These are phyloP conservation scores for Chlorencoelia australis DNA, from an alignment of 2,329 filamentous ascomycete species.

Conservation along the genomic window DNA sequence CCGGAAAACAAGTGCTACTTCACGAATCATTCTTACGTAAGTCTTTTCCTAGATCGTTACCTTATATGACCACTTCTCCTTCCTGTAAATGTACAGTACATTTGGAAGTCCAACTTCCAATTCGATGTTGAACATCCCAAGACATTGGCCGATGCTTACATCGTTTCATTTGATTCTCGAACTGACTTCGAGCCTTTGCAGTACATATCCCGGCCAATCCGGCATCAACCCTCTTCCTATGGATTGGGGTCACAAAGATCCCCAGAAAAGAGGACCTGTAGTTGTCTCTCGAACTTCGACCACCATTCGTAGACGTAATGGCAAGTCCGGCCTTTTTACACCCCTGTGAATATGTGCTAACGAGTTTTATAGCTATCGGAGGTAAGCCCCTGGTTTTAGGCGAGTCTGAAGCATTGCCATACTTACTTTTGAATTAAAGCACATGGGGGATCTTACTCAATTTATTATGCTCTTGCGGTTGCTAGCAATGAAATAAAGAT, in stretches of 20 bases:
- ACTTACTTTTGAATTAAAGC: too few species aligned
- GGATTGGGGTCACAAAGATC: conserved; percentile 76
- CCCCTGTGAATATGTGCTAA: too few species aligned
- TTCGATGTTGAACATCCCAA: too few species aligned
- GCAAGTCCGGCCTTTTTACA: too few species aligned
- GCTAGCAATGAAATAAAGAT: conserved; percentile 80
- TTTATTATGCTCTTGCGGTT: conserved; percentile 88
- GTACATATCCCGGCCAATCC: conserved; percentile 85
- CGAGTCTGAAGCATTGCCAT: too few species aligned
- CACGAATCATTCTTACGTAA: conserved; percentile 55
- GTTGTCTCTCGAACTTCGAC: conserved; percentile 69
- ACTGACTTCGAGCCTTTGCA: conserved; percentile 27
- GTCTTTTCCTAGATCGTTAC: conserved; percentile 7
- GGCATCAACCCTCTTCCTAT: conserved; percentile 86
- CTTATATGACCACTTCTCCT: neutral
- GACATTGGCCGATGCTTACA: too few species aligned
- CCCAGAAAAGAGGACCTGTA: conserved; percentile 69
- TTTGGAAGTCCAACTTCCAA: too few species aligned
- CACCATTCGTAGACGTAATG: conserved; percentile 73
- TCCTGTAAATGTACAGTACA: too few species aligned
- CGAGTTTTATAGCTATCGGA: conserved; percentile 40
- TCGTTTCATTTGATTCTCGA: too few species aligned
- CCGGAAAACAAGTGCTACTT: conserved; percentile 32
- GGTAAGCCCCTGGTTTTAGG: conserved; percentile 31
- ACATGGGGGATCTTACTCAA: conserved; percentile 86